A percentile compares a stretch with the other conserved stretches of the same genome.
Conservation (phyloP, 176 grass and related monocot species). For the Eleusine indica region DNA sequence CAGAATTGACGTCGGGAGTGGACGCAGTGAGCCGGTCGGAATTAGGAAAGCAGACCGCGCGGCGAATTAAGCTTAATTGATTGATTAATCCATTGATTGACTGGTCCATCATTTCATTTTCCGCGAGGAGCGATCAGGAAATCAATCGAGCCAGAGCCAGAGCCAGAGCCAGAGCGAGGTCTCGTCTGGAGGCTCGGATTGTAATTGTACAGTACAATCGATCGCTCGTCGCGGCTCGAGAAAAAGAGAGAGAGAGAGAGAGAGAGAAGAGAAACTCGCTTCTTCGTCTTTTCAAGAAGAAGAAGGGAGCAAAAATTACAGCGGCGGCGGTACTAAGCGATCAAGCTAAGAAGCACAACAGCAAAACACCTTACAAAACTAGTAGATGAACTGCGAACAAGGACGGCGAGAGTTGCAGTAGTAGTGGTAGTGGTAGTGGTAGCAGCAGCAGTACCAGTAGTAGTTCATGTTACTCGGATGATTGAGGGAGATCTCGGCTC, state of each 20-base stretch:
- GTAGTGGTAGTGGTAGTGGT: neutral
- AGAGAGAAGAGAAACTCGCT: constrained; percentile 1
- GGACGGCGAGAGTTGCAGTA: constrained; percentile 12
- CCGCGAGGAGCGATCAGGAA: constrained; percentile 30
- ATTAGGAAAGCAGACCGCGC: neutral
- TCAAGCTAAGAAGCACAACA: constrained; percentile 10
- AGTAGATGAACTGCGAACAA: constrained; percentile 28
- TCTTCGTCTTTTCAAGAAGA: constrained; percentile 24
- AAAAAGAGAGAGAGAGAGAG: neutral
- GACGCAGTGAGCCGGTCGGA: constrained; percentile 4
- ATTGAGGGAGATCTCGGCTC: constrained; percentile 18
- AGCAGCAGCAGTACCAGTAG: neutral
- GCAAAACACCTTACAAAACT: constrained; percentile 30
- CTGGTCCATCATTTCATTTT: constrained; percentile 21
- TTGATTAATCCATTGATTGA: constrained; percentile 33
- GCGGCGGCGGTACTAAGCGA: neutral
- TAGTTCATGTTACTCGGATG: neutral
- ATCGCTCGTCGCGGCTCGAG: constrained; percentile 11
- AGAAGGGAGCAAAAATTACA: constrained; percentile 65
- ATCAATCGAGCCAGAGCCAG: constrained; percentile 18
- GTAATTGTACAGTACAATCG: constrained; percentile 16
- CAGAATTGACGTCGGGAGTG: constrained; percentile 10
- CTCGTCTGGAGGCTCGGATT: neutral
- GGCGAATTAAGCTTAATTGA: constrained; percentile 20
- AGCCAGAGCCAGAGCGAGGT: neutral